phyloP scores from a whole-genome alignment of 306 rosid genomes.

The Parietaria judaica region DNA sequence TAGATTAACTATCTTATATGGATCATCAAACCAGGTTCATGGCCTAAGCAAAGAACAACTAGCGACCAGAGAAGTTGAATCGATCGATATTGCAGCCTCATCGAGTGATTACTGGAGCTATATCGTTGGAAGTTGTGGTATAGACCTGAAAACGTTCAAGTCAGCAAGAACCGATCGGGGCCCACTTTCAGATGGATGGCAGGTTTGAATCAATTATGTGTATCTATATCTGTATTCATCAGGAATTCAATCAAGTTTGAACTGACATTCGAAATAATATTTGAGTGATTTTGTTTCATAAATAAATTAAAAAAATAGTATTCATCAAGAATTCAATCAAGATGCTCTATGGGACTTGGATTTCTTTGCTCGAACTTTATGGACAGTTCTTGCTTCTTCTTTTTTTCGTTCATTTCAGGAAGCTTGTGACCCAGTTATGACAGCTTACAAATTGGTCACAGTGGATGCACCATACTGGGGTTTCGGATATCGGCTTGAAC shows the following conservation, averaged over 20 bases:
- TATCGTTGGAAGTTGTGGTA: slow-evolving; percentile 22
- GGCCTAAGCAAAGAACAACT: slow-evolving; percentile 34
- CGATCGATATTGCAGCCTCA: slow-evolving; percentile 32
- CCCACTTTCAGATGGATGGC: slow-evolving; percentile 41
- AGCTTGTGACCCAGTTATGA: slow-evolving; percentile 31
- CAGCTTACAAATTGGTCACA: slow-evolving; percentile 44
- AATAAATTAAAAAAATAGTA: too few species aligned
- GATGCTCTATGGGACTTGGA: neutral
- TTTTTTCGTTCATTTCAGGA: slow-evolving; percentile 17
- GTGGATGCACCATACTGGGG: slow-evolving; percentile 49
- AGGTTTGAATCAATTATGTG: slow-evolving; percentile 21
- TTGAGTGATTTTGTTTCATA: too few species aligned
- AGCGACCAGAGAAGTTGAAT: slow-evolving; percentile 35
- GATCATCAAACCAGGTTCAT: slow-evolving; percentile 29
- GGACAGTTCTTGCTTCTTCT: neutral
- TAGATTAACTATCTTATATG: neutral
- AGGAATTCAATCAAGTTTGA: slow-evolving; percentile 1
- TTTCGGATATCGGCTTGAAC: slow-evolving; percentile 36
- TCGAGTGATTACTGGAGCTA: slow-evolving; percentile 39
- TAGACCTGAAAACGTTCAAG: slow-evolving; percentile 27
- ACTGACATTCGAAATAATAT: neutral
- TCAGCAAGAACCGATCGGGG: slow-evolving; percentile 36
- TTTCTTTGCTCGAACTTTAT: neutral
- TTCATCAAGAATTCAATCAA: neutral
- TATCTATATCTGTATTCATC: too few species aligned